Conservation (phyloP, 2,329 filamentous ascomycete genomes). For the Venturiaceae sp. region DNA sequence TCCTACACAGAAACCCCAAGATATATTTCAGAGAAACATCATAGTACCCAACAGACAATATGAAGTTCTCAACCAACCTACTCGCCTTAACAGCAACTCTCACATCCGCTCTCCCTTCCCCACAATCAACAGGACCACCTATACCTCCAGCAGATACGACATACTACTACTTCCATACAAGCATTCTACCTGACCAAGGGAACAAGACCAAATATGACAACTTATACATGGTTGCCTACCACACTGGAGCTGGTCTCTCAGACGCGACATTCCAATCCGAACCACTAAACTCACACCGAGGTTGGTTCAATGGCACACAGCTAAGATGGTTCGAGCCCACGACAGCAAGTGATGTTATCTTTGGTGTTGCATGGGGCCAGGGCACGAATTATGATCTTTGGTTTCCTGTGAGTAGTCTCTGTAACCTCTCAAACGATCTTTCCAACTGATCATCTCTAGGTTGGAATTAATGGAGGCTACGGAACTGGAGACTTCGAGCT, state of each 20-base stretch:
- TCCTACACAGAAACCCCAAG: neutral
- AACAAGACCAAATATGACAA: conserved; percentile 19
- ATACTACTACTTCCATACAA: neutral
- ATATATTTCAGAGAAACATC: neutral
- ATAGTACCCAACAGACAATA: neutral
- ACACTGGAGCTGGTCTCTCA: conserved; percentile 29
- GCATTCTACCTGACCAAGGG: neutral
- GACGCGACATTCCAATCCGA: conserved; percentile 23
- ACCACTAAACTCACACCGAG: neutral
- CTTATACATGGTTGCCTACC: conserved; percentile 27
- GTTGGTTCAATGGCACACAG: neutral
- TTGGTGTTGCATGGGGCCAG: neutral
- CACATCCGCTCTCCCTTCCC: neutral
- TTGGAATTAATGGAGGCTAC: neutral
- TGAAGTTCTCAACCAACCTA: neutral
- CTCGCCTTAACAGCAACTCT: neutral
- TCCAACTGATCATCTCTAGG: neutral
- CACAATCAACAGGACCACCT: neutral
- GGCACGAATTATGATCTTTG: neutral
- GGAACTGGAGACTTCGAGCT: neutral
- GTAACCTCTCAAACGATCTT: neutral
- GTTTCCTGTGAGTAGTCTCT: neutral
- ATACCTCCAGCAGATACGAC: neutral
- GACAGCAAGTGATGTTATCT: neutral
- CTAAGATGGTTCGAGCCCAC: neutral